These are phyloP conservation scores for Trematosphaeria pertusa DNA, from an alignment of 2,329 filamentous ascomycete genomes.

Conservation along the genomic window DNA sequence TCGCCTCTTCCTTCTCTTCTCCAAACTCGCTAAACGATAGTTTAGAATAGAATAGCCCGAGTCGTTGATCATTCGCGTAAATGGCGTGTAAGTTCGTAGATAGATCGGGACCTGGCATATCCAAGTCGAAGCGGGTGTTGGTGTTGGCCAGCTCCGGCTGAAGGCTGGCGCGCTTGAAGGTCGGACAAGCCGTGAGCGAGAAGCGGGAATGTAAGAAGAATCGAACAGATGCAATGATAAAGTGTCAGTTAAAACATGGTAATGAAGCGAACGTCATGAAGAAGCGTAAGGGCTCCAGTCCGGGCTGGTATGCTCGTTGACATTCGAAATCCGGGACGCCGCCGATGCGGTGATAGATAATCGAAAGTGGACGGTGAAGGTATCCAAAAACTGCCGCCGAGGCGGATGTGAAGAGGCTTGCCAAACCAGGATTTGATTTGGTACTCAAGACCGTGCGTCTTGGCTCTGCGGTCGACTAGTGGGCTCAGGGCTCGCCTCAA, in stretches of 20 bases:
- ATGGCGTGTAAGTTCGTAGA: not conserved
- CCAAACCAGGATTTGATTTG: not conserved
- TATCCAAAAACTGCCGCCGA: not conserved
- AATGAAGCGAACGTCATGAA: constrained; percentile 44
- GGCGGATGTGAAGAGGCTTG: not conserved
- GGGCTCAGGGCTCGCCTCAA: constrained; percentile 28
- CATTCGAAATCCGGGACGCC: constrained; percentile 5
- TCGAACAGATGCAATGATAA: constrained; percentile 16
- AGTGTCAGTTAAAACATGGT: constrained; percentile 36
- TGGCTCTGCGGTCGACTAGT: constrained; percentile 16
- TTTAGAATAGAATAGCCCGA: not conserved
- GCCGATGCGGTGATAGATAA: constrained; percentile 2
- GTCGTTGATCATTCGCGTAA: too few relatives aligned
- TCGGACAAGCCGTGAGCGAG: not conserved
- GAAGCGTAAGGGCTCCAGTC: constrained; percentile 15
- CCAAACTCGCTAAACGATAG: not conserved
- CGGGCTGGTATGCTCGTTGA: constrained; percentile 11
- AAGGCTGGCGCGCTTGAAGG: too few relatives aligned
- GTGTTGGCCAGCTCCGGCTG: not conserved
- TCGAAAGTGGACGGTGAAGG: not conserved
- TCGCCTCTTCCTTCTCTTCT: not conserved
- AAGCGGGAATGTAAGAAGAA: not conserved
- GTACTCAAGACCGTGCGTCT: constrained; percentile 19
- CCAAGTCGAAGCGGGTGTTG: not conserved
- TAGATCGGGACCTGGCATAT: not conserved